phyloP scores from a whole-genome alignment of 495 filamentous ascomycete genomes.

The Aspergillus haitiensis region DNA sequence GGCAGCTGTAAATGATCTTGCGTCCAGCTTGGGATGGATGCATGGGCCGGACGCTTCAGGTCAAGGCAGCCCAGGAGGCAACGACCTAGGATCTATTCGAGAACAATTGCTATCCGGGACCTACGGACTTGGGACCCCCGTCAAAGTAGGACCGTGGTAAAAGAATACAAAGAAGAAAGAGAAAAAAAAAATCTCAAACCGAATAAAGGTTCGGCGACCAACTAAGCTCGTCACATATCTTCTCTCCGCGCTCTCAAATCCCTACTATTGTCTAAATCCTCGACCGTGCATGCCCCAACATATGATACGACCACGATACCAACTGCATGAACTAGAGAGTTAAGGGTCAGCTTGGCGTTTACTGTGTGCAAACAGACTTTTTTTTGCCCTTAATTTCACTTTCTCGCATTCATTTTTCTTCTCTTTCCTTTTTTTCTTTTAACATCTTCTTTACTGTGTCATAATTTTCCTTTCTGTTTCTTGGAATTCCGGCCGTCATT shows the following conservation, averaged over 20 bases:
- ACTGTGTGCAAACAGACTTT: constrained; percentile 41
- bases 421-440: constrained; percentile 20
- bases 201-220: constrained; percentile 3
- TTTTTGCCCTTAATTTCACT: constrained; percentile 18
- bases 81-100: constrained; percentile 65
- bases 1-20: constrained; percentile 74
- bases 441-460: constrained; percentile 18
- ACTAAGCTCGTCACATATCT: constrained; percentile 12
- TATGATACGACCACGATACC: constrained; percentile 51
- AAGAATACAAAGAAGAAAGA: not conserved
- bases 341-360: constrained; percentile 48
- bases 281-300: constrained; percentile 38
- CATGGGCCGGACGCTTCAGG: constrained; percentile 52
- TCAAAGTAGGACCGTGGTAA: constrained; percentile 74
- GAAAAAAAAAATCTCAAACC: too few species aligned
- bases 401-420: constrained; percentile 17
- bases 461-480: constrained; percentile 12
- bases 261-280: constrained; percentile 29
- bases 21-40: constrained; percentile 75
- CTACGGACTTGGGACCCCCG: constrained; percentile 67
- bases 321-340: constrained; percentile 50
- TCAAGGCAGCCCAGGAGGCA: constrained; percentile 39
- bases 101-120: constrained; percentile 78
- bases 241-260: constrained; percentile 22
- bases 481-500: constrained; percentile 14